A percentile compares a stretch with the other conserved stretches of the same genome.
phyloP scores from a whole-genome alignment of 1,284 basidiomycete genomes.

The Xerocomus amazonicus region DNA sequence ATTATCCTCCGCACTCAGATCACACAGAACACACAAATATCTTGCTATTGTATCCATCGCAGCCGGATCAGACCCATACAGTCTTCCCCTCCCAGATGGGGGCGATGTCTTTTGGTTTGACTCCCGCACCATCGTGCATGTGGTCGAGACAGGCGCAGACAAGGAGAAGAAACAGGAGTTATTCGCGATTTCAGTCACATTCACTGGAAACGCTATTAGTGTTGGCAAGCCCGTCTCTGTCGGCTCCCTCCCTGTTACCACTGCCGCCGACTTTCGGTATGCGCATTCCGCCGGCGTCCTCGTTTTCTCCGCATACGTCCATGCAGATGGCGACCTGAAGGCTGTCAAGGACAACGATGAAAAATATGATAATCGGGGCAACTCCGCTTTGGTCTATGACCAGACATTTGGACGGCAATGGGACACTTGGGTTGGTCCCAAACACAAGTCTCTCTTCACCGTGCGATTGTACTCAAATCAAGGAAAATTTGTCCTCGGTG shows the following conservation, averaged over 20 bases:
- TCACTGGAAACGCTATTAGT: conserved; percentile 30
- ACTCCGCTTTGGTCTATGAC: conserved; percentile 77
- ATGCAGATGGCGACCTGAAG: conserved; percentile 67
- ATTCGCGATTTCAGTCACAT: conserved; percentile 53
- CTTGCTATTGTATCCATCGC: conserved; percentile 61
- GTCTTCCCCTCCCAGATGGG: conserved; percentile 55
- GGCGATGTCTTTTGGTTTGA: conserved; percentile 78
- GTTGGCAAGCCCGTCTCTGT: conserved; percentile 40
- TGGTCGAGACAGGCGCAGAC: conserved; percentile 50
- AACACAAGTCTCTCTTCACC: conserved; percentile 66
- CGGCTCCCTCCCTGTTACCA: conserved; percentile 62
- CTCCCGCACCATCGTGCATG: conserved; percentile 62
- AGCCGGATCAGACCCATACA: conserved; percentile 43
- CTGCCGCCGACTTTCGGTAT: conserved; percentile 69
- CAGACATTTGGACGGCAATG: conserved; percentile 78
- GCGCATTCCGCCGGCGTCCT: conserved; percentile 47
- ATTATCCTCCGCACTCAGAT: neutral
- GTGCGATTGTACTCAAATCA: conserved; percentile 51
- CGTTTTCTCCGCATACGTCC: conserved; percentile 77
- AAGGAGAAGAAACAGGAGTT: conserved; percentile 49
- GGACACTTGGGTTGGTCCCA: conserved; percentile 83
- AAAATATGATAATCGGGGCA: conserved; percentile 67
- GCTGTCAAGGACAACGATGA: conserved; percentile 66
- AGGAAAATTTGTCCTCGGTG: conserved; percentile 51
- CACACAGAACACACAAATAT: conserved; percentile 62